These are phyloP conservation scores for Colletotrichum falcatum DNA, from an alignment of 2,329 filamentous ascomycete species.

Conservation along the genomic window DNA sequence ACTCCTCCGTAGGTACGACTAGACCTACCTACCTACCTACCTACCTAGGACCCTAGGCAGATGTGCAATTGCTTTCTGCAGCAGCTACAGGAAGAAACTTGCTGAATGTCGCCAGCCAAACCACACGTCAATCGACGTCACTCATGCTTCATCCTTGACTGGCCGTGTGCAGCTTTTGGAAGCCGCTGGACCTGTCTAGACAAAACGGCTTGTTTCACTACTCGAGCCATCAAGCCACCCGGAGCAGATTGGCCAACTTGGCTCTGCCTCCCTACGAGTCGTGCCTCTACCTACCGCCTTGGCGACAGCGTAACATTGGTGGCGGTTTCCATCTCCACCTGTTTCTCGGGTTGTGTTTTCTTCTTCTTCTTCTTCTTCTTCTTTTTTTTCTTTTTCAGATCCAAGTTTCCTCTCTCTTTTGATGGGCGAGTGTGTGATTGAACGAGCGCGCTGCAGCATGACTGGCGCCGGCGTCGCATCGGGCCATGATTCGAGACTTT, in stretches of 20 bases:
- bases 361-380: too few relatives aligned
- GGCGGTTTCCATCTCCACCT: slow-evolving; percentile 28
- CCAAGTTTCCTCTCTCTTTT: slow-evolving; percentile 23
- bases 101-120: neutral
- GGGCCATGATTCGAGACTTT: slow-evolving; percentile 5
- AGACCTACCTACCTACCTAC: too few relatives aligned
- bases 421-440: slow-evolving; percentile 21
- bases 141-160: slow-evolving; percentile 10
- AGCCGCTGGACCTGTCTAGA: neutral
- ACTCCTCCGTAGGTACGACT: too few relatives aligned
- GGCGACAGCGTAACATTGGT: slow-evolving; percentile 29
- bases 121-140: slow-evolving; percentile 16
- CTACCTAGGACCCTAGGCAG: too few relatives aligned
- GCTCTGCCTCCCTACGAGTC: too few relatives aligned
- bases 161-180: slow-evolving; percentile 7
- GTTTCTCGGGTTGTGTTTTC: too few relatives aligned
- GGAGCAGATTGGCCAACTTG: slow-evolving; percentile 4
- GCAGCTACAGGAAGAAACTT: too few relatives aligned
- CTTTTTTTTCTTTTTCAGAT: slow-evolving; percentile 31
- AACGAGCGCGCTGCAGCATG: slow-evolving; percentile 5
- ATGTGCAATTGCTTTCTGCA: too few relatives aligned
- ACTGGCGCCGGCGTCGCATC: slow-evolving; percentile 11
- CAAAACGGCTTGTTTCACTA: slow-evolving; percentile 32
- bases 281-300: slow-evolving; percentile 10
- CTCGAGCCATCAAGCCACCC: slow-evolving; percentile 10